Evolutionary conservation across 1,139 yeast species (phyloP), one percentile per base, ranked within the genome.

Genomic region (Protomyces arabidopsidicola): DNA sequence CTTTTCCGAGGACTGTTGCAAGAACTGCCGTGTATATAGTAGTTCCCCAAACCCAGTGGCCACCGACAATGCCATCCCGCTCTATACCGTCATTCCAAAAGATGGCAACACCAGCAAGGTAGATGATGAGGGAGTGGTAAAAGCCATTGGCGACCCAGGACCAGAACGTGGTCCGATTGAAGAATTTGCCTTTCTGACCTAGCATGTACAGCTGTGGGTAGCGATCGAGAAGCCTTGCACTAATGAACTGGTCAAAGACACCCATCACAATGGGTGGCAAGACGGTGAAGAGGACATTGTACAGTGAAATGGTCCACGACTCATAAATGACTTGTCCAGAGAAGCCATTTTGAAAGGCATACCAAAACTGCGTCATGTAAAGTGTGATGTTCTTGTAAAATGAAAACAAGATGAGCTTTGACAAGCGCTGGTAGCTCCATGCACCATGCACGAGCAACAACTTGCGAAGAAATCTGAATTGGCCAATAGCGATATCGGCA

Each of bases 321-420:
- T 95, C 99, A 72, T 88, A 89, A 70, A 95, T 86, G 0, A 97
- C 90, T 76, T 93, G 97, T 31, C 98, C 99, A 31, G 97, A 90
- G 72, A 85, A 95, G 12, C 91, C 95, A 74, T 91, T 93, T 66
- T 85, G 82, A 73, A 93, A 93, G 35, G 91, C 97, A 75, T 82
- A 95, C 98, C 98, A 95, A 75, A 95, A 95, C 76, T 95, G 98
- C 2, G 97, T 90, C 97, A 93, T 89, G 76, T 91, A 93, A 65
- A 95, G 80, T 1, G 97, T 90, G 72, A 93, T 88, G 72, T 95
- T 95, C 77, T 95, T 95, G 82, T 95, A 95, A 71, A 93, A 95
- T 0, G 97, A 90, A 74, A 91, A 95, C 68, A 95, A 79, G 68
- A 93, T 93, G 1, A 97, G 97, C 70, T 87, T 86, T 18, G 96